These are phyloP conservation scores for Wickerhamiella pararugosa DNA, from an alignment of 1,139 yeast genomes.

Conservation along the genomic window DNA sequence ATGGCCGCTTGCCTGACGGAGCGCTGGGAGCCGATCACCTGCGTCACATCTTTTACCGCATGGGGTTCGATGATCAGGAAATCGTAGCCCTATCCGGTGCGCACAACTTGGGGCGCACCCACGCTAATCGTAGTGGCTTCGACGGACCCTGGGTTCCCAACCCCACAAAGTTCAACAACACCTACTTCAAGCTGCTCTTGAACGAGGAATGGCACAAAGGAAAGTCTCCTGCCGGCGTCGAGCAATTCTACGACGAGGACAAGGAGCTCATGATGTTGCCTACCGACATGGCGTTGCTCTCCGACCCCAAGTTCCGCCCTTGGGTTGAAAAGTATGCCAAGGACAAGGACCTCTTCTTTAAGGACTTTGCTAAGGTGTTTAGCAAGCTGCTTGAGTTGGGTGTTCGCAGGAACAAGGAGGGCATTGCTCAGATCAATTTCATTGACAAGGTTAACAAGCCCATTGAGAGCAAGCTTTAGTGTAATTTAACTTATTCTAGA, in stretches of 20 bases:
- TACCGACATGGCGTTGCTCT: constrained; percentile 41
- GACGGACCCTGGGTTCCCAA: constrained; percentile 96
- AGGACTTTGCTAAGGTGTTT: constrained; percentile 40
- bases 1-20: constrained; percentile 49
- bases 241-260: constrained; percentile 65
- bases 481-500: too few species aligned
- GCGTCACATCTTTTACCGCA: constrained; percentile 37
- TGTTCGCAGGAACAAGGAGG: constrained; percentile 25
- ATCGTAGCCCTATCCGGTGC: constrained; percentile 52
- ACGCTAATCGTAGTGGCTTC: constrained; percentile 44
- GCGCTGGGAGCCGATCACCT: constrained; percentile 39
- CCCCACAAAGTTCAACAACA: constrained; percentile 50
- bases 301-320: constrained; percentile 33
- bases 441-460: constrained; percentile 17
- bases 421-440: constrained; percentile 21
- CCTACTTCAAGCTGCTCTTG: constrained; percentile 48
- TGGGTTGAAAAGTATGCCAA: constrained; percentile 42
- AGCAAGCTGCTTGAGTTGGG: constrained; percentile 47
- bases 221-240: constrained; percentile 38
- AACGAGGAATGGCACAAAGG: constrained; percentile 62
- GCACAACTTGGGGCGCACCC: constrained; percentile 52
- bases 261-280: constrained; percentile 55
- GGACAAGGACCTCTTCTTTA: constrained; percentile 36
- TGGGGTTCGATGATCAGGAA: constrained; percentile 52
- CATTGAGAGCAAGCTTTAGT: neutral